A percentile compares a stretch with the other conserved stretches of the same genome.
phyloP scores from a whole-genome alignment of 495 filamentous ascomycete species.

The Pyrenula aspistea region DNA sequence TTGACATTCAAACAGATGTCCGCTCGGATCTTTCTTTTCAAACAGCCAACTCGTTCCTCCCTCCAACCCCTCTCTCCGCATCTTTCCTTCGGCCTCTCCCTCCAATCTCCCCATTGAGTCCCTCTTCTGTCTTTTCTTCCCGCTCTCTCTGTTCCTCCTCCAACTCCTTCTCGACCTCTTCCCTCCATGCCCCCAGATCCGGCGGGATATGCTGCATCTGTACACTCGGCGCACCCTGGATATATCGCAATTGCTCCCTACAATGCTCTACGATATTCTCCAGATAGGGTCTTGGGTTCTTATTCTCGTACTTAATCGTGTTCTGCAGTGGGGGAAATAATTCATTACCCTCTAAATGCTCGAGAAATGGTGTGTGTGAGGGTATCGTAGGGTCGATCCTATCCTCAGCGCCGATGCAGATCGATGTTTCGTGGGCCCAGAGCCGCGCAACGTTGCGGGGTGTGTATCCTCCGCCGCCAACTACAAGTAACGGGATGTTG shows the following conservation, averaged over 20 bases:
- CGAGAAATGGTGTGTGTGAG: conserved; percentile 58
- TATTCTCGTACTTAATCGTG: conserved; percentile 59
- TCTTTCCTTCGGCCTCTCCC: conserved; percentile 22
- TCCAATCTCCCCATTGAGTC: conserved; percentile 10
- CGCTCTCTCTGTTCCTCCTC: conserved; percentile 54
- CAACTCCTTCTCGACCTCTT: conserved; percentile 68
- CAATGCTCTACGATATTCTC: conserved; percentile 60
- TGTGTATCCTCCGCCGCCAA: conserved; percentile 96
- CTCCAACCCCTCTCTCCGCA: conserved; percentile 28
- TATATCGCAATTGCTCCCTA: conserved; percentile 75
- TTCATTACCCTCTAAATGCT: conserved; percentile 62
- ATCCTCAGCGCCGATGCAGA: conserved; percentile 66
- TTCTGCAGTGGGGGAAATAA: conserved; percentile 67
- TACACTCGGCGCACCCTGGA: conserved; percentile 75
- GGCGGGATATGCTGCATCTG: conserved; percentile 72
- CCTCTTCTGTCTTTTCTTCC: conserved; percentile 39
- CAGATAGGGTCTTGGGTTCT: conserved; percentile 67
- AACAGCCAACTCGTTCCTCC: conserved; percentile 29
- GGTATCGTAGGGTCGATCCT: conserved; percentile 63
- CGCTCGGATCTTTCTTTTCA: conserved; percentile 5
- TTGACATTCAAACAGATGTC: too few species aligned
- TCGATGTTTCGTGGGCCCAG: conserved; percentile 91
- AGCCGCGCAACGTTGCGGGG: conserved; percentile 90
- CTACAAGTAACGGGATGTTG: conserved; percentile 67
- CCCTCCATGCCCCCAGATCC: conserved; percentile 59